Conservation (phyloP, 2,329 filamentous ascomycete genomes). For the Diaporthe aspalathi region DNA sequence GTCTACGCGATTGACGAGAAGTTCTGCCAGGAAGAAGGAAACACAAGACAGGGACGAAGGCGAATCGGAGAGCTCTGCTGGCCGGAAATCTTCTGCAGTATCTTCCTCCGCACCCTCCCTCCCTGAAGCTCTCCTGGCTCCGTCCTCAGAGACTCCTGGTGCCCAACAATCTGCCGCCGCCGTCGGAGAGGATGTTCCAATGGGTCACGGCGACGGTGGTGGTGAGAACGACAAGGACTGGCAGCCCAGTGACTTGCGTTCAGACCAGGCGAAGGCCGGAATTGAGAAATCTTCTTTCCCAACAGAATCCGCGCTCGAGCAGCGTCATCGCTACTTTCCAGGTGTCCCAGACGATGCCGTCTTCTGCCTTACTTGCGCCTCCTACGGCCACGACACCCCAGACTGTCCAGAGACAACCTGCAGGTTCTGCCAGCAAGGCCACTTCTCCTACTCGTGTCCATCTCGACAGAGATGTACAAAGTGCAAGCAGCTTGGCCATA, state of each 20-base stretch:
- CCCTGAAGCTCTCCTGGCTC: background rate
- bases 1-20: conserved; percentile 10
- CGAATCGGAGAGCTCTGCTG: background rate
- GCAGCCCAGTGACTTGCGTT: background rate
- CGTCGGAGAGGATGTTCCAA: background rate
- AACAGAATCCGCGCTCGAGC: conserved; percentile 49
- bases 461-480: conserved; percentile 63
- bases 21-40: background rate
- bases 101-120: background rate
- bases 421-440: conserved; percentile 59
- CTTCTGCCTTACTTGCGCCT: conserved; percentile 65
- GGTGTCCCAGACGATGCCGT: conserved; percentile 54
- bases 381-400: conserved; percentile 57
- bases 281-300: background rate
- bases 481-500: conserved; percentile 74
- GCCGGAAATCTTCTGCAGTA: conserved; percentile 1
- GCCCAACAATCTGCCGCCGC: background rate
- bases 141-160: background rate
- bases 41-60: background rate
- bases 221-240: background rate
- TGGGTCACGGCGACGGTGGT: background rate
- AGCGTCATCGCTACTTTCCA: conserved; percentile 64
- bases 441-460: conserved; percentile 65
- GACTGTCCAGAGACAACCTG: conserved; percentile 61
- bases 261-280: background rate